A percentile compares a stretch with the other conserved stretches of the same genome.
phyloP scores from a whole-genome alignment of 2,329 filamentous ascomycete genomes.

The Elsinoe perseae region DNA sequence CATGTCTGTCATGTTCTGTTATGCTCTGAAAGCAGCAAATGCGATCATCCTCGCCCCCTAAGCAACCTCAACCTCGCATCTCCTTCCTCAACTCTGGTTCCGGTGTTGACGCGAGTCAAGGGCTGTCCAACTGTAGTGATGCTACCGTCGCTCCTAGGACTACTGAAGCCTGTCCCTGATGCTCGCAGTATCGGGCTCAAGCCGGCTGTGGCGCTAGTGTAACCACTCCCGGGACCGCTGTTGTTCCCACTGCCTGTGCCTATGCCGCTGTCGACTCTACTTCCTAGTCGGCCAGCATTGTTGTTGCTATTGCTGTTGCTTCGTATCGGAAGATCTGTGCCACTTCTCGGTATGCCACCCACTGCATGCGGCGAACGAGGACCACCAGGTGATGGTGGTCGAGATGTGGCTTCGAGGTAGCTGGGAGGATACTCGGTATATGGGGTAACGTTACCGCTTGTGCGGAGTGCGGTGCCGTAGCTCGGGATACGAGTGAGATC shows the following conservation, averaged over 20 bases:
- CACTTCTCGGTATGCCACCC: constrained; percentile 18
- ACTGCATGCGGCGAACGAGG: not conserved
- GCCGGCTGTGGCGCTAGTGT: not conserved
- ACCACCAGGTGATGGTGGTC: constrained; percentile 33
- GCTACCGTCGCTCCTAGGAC: constrained; percentile 3
- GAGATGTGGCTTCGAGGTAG: constrained; percentile 40
- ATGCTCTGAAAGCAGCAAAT: not conserved
- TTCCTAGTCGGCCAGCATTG: constrained; percentile 13
- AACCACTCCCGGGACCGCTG: not conserved
- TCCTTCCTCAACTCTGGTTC: constrained; percentile 9
- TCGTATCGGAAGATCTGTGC: constrained; percentile 25
- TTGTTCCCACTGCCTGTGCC: not conserved
- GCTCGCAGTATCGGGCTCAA: not conserved
- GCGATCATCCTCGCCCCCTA: not conserved
- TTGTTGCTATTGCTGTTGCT: constrained; percentile 22
- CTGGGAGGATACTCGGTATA: constrained; percentile 37
- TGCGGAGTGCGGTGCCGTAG: constrained; percentile 44
- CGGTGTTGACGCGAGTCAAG: not conserved
- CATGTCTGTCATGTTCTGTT: not conserved
- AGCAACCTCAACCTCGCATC: constrained; percentile 13
- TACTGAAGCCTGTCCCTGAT: constrained; percentile 10
- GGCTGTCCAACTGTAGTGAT: constrained; percentile 8
- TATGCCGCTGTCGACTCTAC: not conserved
- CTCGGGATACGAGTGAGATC: constrained; percentile 43
- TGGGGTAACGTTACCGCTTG: constrained; percentile 35